phyloP scores from a whole-genome alignment of 805 yeast genomes.

The Teunomyces kruisii region DNA sequence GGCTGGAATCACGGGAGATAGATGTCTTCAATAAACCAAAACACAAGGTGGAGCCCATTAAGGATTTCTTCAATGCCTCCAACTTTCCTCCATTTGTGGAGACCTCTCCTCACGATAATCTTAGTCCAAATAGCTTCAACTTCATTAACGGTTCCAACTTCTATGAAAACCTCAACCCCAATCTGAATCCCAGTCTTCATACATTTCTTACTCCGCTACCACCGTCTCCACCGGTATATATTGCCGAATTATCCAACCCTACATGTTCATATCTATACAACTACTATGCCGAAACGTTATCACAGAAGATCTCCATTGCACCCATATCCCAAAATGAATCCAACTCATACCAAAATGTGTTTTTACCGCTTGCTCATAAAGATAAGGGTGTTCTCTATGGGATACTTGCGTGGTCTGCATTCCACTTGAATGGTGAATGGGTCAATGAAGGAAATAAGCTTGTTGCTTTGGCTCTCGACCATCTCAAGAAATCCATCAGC shows the following conservation, averaged over 20 bases:
- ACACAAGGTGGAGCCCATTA: background rate
- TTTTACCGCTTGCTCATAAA: constrained; percentile 54
- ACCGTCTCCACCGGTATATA: constrained; percentile 17
- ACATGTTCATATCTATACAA: constrained; percentile 39
- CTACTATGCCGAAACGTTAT: constrained; percentile 48
- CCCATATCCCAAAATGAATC: constrained; percentile 44
- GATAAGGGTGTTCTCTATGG: constrained; percentile 53
- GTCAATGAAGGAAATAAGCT: constrained; percentile 49
- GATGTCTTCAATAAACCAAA: background rate
- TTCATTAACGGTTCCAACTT: background rate
- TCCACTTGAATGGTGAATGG: constrained; percentile 48
- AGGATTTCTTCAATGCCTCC: background rate
- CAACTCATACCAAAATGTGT: constrained; percentile 51
- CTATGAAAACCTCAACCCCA: constrained; percentile 8
- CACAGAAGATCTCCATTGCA: constrained; percentile 46
- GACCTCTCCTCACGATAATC: background rate
- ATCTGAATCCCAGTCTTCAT: constrained; percentile 19
- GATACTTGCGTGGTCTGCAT: constrained; percentile 56
- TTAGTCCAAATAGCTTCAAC: background rate
- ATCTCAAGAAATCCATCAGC: constrained; percentile 25
- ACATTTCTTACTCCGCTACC: constrained; percentile 28
- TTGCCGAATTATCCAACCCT: constrained; percentile 17
- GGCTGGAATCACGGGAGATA: background rate
- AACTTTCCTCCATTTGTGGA: background rate
- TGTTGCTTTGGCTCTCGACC: constrained; percentile 47